Base-by-base conservation (phyloP, 352 stramenopile genomes). In the Elongisporangium senticosum region DNA sequence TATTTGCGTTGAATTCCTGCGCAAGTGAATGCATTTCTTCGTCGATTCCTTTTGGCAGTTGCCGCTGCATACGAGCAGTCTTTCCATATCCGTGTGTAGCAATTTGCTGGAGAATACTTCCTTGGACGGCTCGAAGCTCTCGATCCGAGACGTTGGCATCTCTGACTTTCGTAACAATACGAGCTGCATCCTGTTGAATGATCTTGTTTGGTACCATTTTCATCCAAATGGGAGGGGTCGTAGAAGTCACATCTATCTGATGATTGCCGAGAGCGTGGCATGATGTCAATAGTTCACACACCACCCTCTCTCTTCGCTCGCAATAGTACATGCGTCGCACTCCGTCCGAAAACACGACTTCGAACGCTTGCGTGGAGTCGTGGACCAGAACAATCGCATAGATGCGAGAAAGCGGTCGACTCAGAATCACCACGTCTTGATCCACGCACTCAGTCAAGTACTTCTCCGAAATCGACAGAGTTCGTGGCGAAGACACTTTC, bases 1-100 rank as follows among this genome's bases (percentile, higher is more conserved):
- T 90, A 54, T 95, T 95, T 40, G 72, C 76, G 47, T 95, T 95
- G 37, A 93, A 64, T 53, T 95, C 86, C 15, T 88, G 48, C 17
- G 84, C 76, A 48, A 95, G 58, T 20, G 67, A 76, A 53, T 91
- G 81, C 78, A 93, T 89, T 19, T 80, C 74, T 55, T 89, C 81
- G 33, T 93, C 83, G 7, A 90, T 63, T 0, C 83, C 83, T 47
- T 68, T 72, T 26, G 81, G 80, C 13, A 90, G 62, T 40, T 87
- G 77, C 2, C 81, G 74, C 59, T 91, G 81, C 11, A 73, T 69
- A 7, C 78, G 74, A 28, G 72, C 71, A 13, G 79, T 89, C 58
- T 93, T 93, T 19, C 72, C 69, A 52, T 80, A 71, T 1, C 83
- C 81, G 59, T 90, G 67, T 3, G 67, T 66, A 7, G 67, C 77